Evolutionary conservation across 2,329 filamentous ascomycete genomes (phyloP).

Genomic region (Aspergillus pseudoglaucus): DNA sequence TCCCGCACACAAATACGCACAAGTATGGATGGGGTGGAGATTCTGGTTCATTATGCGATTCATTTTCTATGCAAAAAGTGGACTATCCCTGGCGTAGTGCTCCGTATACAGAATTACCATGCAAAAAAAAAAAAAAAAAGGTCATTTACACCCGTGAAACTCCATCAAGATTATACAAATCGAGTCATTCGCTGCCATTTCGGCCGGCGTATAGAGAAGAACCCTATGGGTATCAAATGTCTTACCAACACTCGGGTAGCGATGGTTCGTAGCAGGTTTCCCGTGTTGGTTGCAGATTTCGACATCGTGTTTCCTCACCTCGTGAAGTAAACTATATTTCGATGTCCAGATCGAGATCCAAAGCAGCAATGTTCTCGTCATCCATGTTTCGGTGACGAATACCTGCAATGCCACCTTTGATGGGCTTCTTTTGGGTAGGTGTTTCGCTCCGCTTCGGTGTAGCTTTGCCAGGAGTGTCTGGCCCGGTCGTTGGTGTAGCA

Average conservation of each 20-base stretch:
- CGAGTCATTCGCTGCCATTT: background rate
- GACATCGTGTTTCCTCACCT: too few species aligned
- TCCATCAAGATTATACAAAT: background rate
- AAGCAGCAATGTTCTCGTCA: constrained; percentile 81
- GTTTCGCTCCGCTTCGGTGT: constrained; percentile 46
- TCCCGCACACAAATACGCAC: too few species aligned
- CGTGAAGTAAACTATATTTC: constrained; percentile 54
- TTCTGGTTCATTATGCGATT: background rate
- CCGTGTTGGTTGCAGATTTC: background rate
- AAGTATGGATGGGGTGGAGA: background rate
- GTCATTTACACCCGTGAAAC: background rate
- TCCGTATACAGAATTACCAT: constrained; percentile 1
- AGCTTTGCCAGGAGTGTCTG: constrained; percentile 47
- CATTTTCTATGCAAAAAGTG: constrained; percentile 1
- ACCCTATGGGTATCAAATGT: background rate
- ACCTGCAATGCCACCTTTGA: constrained; percentile 52
- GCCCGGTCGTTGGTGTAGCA: constrained; percentile 45
- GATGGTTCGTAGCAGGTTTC: background rate
- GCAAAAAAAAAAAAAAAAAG: background rate
- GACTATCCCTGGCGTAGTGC: background rate
- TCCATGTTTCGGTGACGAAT: constrained; percentile 74
- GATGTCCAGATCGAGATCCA: constrained; percentile 89
- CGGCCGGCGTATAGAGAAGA: background rate
- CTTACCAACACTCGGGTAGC: background rate
- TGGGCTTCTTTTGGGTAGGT: constrained; percentile 26